A percentile compares a stretch with the other conserved stretches of the same genome.
Conservation (phyloP, 2,329 filamentous ascomycete genomes). For the Sporothrix pallida region DNA sequence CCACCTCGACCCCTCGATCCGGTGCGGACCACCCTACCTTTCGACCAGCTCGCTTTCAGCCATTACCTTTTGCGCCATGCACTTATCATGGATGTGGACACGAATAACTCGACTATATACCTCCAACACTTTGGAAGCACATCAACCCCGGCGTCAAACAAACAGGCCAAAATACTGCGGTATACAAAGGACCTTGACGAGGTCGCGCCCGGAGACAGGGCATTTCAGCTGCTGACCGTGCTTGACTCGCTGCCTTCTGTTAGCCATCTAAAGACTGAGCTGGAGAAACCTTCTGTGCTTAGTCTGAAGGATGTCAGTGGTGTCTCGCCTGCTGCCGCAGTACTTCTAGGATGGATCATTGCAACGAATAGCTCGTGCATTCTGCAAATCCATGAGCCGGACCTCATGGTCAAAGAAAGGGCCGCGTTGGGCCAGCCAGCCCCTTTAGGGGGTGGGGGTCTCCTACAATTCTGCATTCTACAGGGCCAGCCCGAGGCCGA, state of each 20-base stretch:
- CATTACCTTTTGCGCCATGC: background rate
- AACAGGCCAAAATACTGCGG: background rate
- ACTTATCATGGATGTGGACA: background rate
- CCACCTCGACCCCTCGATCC: background rate
- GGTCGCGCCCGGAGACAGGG: slow-evolving; percentile 53
- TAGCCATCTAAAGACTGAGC: slow-evolving; percentile 58
- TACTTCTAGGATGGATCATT: slow-evolving; percentile 83
- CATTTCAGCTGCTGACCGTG: slow-evolving; percentile 56
- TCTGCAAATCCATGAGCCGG: slow-evolving; percentile 67
- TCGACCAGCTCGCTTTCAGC: background rate
- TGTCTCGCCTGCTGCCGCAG: slow-evolving; percentile 69
- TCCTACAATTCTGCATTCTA: slow-evolving; percentile 83
- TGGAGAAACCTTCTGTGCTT: slow-evolving; percentile 50
- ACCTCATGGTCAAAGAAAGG: slow-evolving; percentile 12
- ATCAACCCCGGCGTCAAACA: background rate
- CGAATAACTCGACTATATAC: slow-evolving; percentile 40
- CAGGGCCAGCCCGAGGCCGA: slow-evolving; percentile 92
- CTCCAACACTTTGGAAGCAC: background rate
- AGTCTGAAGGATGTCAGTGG: slow-evolving; percentile 54
- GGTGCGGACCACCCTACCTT: background rate
- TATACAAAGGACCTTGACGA: slow-evolving; percentile 60
- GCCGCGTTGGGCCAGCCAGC: background rate
- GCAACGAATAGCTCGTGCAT: slow-evolving; percentile 90
- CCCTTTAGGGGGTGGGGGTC: slow-evolving; percentile 48
- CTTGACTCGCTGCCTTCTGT: slow-evolving; percentile 68